These are phyloP conservation scores for Syncephalis fuscata DNA, from an alignment of 371 early-diverging fungal genomes.

Conservation along the genomic window DNA sequence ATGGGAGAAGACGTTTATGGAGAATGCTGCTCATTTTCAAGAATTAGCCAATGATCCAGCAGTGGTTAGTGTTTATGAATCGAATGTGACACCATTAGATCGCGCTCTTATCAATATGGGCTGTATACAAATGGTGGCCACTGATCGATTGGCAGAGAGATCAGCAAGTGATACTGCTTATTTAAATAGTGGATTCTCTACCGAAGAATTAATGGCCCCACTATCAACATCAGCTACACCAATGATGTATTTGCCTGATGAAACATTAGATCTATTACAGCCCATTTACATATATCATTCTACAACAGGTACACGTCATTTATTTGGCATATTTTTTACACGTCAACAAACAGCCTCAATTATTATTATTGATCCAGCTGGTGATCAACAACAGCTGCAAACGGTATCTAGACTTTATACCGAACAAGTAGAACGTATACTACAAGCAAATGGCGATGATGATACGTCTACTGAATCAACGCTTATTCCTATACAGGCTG, in stretches of 20 bases:
- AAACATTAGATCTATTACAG: too few species aligned
- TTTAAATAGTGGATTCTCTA: too few species aligned
- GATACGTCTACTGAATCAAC: too few species aligned
- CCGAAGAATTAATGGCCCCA: conserved; percentile 5
- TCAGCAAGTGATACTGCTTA: too few species aligned
- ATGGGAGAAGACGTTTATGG: conserved; percentile 56
- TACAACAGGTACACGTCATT: conserved; percentile 45
- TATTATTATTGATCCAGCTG: conserved; percentile 50
- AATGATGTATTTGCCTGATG: conserved; percentile 8
- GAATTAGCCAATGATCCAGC: conserved; percentile 70
- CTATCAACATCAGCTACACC: conserved; percentile 50
- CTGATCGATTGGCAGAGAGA: too few species aligned
- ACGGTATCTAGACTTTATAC: conserved; percentile 37
- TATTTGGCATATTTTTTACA: conserved; percentile 52
- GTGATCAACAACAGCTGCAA: conserved; percentile 49
- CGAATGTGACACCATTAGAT: conserved; percentile 56
- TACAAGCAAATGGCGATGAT: too few species aligned
- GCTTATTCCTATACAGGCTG: too few species aligned
- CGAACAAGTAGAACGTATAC: conserved; percentile 10
- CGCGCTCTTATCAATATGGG: conserved; percentile 69
- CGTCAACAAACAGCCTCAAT: conserved; percentile 28
- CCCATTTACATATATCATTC: conserved; percentile 47
- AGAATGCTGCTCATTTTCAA: conserved; percentile 47
- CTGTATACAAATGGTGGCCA: conserved; percentile 7
- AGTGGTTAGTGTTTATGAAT: conserved; percentile 89